Evolutionary conservation across 768 basidiomycete genomes (phyloP), one percentile per base, ranked within the genome.

Genomic region (Imleria badia): DNA sequence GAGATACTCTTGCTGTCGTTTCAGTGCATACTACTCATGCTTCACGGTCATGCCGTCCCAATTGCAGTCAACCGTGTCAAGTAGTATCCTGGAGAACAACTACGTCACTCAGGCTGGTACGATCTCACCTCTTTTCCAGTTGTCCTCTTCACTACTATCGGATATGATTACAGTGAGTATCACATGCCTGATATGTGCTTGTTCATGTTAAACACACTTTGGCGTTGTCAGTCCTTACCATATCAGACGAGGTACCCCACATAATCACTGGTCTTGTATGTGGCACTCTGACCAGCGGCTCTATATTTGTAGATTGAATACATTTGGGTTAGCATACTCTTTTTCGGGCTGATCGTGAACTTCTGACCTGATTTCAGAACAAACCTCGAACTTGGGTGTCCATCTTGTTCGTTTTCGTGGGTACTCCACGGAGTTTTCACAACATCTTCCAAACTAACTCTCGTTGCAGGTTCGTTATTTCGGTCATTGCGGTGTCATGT

Each of bases 391-490:
- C 52, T 19, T 19, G 30, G 30, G 46, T 54, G n/a, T 54, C 52
- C 2, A 29, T 19, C 3, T 14, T 53, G 13, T 54, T 42, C 12
- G 2, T 48, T 30, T 39, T 54, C 6, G 52, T 42, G 33, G 4
- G 31, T 26, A 36, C 11, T 30, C 43, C 2, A 12, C 5, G 26
- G 26, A 2, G 29, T 30, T 30, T 30, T 11, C 6, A n/a, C 10
- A 1, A 11, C 6, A 15, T 3, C 8, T 7, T 10, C 5, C 1
- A n/a, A 11, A 14, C 20, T 20, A 13, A 57, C 12, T 20, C 0
- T 15, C 9, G 8, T 19, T 14, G 20, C 30, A 59, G 58, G 17
- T 38, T 14, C 58, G 58, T 31, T 60, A 59, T 26, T 19, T 14
- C 13, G 58, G 58, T 12, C 51, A 48, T n/a, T 54, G 36, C 5